phyloP scores from a whole-genome alignment of 2,329 filamentous ascomycete genomes.

The Drechslera avenae region DNA sequence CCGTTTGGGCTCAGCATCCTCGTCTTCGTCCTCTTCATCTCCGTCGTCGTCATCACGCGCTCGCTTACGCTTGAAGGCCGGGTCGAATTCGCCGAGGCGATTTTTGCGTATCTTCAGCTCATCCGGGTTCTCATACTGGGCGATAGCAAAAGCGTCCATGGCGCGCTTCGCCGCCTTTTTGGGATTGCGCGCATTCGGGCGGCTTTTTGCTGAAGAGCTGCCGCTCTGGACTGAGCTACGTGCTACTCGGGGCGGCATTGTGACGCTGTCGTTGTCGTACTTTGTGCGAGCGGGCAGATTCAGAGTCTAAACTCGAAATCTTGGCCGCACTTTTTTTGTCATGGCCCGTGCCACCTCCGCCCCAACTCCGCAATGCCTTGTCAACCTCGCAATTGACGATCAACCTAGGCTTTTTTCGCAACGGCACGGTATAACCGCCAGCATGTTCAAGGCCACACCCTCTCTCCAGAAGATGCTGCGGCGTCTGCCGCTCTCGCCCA shows the following conservation, averaged over 20 bases:
- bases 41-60: constrained; percentile 58
- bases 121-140: constrained; percentile 62
- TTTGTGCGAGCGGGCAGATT: constrained; percentile 6
- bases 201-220: constrained; percentile 36
- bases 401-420: not conserved
- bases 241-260: constrained; percentile 55
- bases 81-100: constrained; percentile 62
- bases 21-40: constrained; percentile 47
- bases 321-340: constrained; percentile 31
- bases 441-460: constrained; percentile 69
- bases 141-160: constrained; percentile 68
- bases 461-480: constrained; percentile 70
- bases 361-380: constrained; percentile 23
- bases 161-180: constrained; percentile 59
- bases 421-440: constrained; percentile 19
- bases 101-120: constrained; percentile 60
- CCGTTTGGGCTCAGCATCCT: constrained; percentile 38
- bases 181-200: constrained; percentile 45
- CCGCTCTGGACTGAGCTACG: constrained; percentile 43
- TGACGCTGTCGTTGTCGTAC: constrained; percentile 19
- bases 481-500: constrained; percentile 84
- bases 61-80: constrained; percentile 48
- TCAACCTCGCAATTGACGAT: constrained; percentile 3
- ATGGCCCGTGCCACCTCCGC: constrained; percentile 25
- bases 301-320: constrained; percentile 28